Evolutionary conservation across 176 grass and related monocot species (phyloP).

Genomic region (Tillandsia leiboldiana): DNA sequence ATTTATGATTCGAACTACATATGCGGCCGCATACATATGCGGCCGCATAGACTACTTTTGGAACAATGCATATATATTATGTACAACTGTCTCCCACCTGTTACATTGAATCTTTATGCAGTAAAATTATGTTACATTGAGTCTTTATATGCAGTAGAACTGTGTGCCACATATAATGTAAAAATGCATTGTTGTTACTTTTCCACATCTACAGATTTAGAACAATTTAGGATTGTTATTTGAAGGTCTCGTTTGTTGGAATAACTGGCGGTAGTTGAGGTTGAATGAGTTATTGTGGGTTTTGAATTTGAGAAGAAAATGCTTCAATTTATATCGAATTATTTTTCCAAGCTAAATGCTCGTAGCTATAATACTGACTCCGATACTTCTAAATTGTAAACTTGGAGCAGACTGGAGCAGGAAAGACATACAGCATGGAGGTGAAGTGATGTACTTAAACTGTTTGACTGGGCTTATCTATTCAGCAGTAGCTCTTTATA

Average conservation of each 20-base stretch:
- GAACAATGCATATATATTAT: too few species aligned
- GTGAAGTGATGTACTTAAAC: conserved; percentile 25
- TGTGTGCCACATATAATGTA: neutral
- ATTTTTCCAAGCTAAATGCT: conserved; percentile 1
- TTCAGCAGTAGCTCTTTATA: neutral
- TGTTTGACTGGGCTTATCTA: neutral
- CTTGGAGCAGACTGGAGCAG: conserved; percentile 58
- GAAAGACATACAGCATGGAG: conserved; percentile 89
- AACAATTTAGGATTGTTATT: too few species aligned
- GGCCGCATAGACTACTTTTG: too few species aligned
- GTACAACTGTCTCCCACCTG: too few species aligned
- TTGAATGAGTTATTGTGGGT: neutral
- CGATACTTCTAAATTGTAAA: conserved; percentile 14
- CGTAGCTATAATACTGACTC: conserved; percentile 5
- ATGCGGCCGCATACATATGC: too few species aligned
- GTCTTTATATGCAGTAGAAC: neutral
- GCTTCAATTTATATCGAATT: neutral
- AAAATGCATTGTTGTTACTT: too few species aligned
- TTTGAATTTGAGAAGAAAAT: neutral
- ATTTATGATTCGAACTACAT: too few species aligned
- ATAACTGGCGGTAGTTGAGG: neutral
- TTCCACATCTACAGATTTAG: too few species aligned
- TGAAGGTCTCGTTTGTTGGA: neutral
- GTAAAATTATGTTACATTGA: neutral
- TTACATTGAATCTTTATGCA: neutral